Base-by-base conservation (phyloP, 148 eudicot genomes). In the Chenopodium formosanum region DNA sequence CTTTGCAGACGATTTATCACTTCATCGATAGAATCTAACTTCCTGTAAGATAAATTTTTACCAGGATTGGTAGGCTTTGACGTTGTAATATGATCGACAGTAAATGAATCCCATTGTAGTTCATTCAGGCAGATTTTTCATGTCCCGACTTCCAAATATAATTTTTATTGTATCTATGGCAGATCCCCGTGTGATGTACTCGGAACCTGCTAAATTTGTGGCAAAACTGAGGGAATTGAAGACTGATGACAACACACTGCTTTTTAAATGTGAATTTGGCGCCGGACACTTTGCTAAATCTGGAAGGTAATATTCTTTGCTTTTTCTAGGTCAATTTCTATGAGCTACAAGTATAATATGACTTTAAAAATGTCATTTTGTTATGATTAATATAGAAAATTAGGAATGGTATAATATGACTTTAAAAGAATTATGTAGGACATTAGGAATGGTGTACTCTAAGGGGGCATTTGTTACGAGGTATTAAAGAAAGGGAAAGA, bases 201-300 rank as follows among this genome's bases (percentile, higher is more conserved):
- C 93, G 46, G 98, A 94, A 84, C 94, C 98, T 64, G 97, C 97
- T 9, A 94, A 94, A 78, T 94, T 89, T 79, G 92, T 94, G 25
- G 97, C 98, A 74, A 94, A 94, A 79, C 84, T 94, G 85, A 90
- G 98, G 85, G 97, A 92, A 32, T 56, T 86, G 82, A 94, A 92
- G 85, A 92, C 92, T 69, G 92, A 91, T 83, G 85, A 92, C 52
- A 94, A 92, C 83, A 27, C 84, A 48, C 84, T 94, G 75, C 67
- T 94, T 84, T 91, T 94, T 79, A 94, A 92, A 91, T 94, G 97
- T 83, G 97, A 91, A 74, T 86, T 90, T 70, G 91, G 91, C 50
- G 98, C 94, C 13, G 97, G 94, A 10, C 97, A 91, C 87, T 88
- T 82, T 75, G 83, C 98, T 56, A 90, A 91, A 82, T 94, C 98